Percentiles rank a stretch among this genome's conserved stretches.
phyloP scores from a whole-genome alignment of 75 land plant genomes.

The Adiantum capillusveneris region DNA sequence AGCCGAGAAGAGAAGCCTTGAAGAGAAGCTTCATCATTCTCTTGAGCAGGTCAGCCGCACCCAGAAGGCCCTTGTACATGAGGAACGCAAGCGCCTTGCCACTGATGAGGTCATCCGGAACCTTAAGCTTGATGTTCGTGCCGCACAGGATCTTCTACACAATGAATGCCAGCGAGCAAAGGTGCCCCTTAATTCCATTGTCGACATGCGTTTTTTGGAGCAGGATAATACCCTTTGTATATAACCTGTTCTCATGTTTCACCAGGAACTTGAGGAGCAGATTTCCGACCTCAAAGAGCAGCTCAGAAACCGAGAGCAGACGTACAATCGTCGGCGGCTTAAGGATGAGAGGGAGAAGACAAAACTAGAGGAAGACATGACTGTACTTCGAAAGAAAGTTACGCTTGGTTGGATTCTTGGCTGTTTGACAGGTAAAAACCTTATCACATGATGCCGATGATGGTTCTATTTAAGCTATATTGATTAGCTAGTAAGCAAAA shows the following conservation, averaged over 20 bases:
- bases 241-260: background rate
- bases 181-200: background rate
- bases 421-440: background rate
- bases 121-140: background rate
- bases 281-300: background rate
- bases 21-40: background rate
- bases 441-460: background rate
- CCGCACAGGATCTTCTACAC: background rate
- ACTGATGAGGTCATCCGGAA: background rate
- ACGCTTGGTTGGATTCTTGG: constrained; percentile 4
- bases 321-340: background rate
- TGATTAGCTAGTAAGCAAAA: no score
- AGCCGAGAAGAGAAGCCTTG: background rate
- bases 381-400: background rate
- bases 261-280: background rate
- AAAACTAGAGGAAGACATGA: constrained; percentile 6
- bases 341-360: constrained; percentile 4
- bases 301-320: constrained; percentile 1
- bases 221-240: background rate
- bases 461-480: no score
- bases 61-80: background rate
- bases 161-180: background rate
- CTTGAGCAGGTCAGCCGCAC: constrained; percentile 2
- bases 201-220: background rate
- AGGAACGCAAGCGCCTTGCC: constrained; percentile 3